Evolutionary conservation across 2,329 filamentous ascomycete genomes (phyloP).

Genomic region (Fusarium circinatum): DNA sequence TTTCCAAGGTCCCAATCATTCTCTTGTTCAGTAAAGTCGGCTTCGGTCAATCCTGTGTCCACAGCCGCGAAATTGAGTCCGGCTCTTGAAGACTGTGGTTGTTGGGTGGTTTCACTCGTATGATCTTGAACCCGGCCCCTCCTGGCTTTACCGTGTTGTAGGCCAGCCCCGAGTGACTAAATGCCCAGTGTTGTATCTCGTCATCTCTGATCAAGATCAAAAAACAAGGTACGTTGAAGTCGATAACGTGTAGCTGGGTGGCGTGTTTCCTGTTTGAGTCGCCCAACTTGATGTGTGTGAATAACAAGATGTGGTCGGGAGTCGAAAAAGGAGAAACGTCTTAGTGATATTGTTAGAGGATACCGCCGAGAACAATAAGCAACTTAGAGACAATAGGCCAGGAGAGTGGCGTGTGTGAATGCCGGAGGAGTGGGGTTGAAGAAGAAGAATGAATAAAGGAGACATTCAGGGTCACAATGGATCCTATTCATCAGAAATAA

Average conservation of each 20-base stretch:
- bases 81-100: not conserved
- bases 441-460: not conserved
- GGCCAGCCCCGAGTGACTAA: not conserved
- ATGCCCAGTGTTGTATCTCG: not conserved
- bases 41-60: not conserved
- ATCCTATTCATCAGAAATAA: not conserved
- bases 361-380: not conserved
- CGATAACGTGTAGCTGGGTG: not conserved
- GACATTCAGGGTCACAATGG: not conserved
- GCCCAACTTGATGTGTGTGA: not conserved
- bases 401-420: not conserved
- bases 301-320: not conserved
- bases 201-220: not conserved
- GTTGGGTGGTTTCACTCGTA: not conserved
- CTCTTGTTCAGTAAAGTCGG: not conserved
- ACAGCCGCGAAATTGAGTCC: not conserved
- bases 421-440: not conserved
- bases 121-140: not conserved
- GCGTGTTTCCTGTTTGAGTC: not conserved
- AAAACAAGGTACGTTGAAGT: not conserved
- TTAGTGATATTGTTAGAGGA: not conserved
- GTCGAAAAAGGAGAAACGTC: not conserved
- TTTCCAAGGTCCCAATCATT: not conserved
- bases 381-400: not conserved
- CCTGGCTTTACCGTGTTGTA: not conserved